These are phyloP conservation scores for Trichoderma sp. DNA, from an alignment of 2,329 filamentous ascomycete genomes.

Conservation along the genomic window DNA sequence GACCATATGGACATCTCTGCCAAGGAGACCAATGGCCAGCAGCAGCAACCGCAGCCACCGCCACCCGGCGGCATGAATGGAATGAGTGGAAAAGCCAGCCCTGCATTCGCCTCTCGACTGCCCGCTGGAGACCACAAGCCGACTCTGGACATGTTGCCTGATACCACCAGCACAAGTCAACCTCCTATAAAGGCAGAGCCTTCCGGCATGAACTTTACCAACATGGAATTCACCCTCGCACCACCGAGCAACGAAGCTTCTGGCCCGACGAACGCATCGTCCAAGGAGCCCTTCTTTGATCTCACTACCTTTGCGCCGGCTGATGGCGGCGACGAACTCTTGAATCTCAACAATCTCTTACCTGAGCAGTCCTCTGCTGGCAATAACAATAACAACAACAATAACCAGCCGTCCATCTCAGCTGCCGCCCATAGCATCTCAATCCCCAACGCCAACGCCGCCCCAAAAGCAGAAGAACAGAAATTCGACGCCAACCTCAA, in stretches of 20 bases:
- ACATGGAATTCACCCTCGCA: slow-evolving; percentile 61
- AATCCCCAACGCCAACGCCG: slow-evolving; percentile 7
- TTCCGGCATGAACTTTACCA: slow-evolving; percentile 56
- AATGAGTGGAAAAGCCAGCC: slow-evolving; percentile 17
- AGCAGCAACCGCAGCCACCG: slow-evolving; percentile 29
- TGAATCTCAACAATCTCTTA: slow-evolving; percentile 41
- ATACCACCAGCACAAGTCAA: slow-evolving; percentile 30
- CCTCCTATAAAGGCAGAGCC: slow-evolving; percentile 29
- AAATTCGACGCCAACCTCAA: slow-evolving; percentile 45
- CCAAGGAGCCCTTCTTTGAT: slow-evolving; percentile 50
- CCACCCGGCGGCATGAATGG: slow-evolving; percentile 31
- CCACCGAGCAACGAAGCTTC: slow-evolving; percentile 44
- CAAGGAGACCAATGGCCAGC: slow-evolving; percentile 3
- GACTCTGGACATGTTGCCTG: slow-evolving; percentile 34
- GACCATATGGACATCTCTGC: slow-evolving; percentile 21
- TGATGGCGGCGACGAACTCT: slow-evolving; percentile 39
- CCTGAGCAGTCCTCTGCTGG: slow-evolving; percentile 33
- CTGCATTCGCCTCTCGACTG: slow-evolving; percentile 37
- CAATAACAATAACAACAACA: neutral
- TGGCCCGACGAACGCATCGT: slow-evolving; percentile 33
- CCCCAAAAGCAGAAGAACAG: slow-evolving; percentile 35
- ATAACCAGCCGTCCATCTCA: neutral
- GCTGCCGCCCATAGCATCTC: slow-evolving; percentile 1
- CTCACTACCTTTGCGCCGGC: slow-evolving; percentile 48
- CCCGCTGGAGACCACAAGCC: slow-evolving; percentile 37